phyloP scores from a whole-genome alignment of 345 rosid species.

The Arabidopsis arenosa region DNA sequence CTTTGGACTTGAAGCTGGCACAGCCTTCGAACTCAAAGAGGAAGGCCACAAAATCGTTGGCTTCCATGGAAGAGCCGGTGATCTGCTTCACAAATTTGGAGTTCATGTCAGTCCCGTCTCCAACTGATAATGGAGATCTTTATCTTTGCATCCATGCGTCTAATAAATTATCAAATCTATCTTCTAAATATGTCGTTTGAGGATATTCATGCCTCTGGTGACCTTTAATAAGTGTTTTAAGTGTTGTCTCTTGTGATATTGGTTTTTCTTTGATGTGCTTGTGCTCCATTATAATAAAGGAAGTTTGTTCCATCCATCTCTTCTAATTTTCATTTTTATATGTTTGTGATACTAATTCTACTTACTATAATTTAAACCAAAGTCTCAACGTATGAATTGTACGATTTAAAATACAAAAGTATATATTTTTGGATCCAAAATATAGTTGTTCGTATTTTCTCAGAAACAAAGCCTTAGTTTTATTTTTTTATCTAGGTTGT shows the following conservation, averaged over 20 bases:
- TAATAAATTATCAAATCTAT: conserved; percentile 3
- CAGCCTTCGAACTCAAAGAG: not conserved
- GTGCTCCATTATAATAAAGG: conserved; percentile 6
- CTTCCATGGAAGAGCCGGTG: conserved; percentile 35
- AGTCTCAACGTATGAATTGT: not conserved
- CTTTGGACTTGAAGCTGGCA: conserved; percentile 36
- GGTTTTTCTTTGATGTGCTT: not conserved
- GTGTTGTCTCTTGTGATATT: conserved; percentile 4
- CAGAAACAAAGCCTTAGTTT: not conserved
- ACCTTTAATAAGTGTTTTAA: not conserved
- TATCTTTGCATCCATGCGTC: conserved; percentile 1
- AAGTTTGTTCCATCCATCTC: not conserved
- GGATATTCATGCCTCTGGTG: not conserved
- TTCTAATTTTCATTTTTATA: not conserved
- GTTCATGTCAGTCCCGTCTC: conserved; percentile 26
- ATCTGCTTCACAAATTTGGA: conserved; percentile 33
- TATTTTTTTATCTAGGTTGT: not conserved
- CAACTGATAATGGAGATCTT: conserved; percentile 28
- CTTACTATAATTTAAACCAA: not conserved
- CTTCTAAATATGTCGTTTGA: not conserved
- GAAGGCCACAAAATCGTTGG: conserved; percentile 38
- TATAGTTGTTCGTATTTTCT: not conserved
- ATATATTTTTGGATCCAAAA: not conserved
- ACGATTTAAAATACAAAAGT: not conserved
- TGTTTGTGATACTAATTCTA: not conserved